These are phyloP conservation scores for Nigrospora oryzae DNA, from an alignment of 2,329 filamentous ascomycete species.

Conservation along the genomic window DNA sequence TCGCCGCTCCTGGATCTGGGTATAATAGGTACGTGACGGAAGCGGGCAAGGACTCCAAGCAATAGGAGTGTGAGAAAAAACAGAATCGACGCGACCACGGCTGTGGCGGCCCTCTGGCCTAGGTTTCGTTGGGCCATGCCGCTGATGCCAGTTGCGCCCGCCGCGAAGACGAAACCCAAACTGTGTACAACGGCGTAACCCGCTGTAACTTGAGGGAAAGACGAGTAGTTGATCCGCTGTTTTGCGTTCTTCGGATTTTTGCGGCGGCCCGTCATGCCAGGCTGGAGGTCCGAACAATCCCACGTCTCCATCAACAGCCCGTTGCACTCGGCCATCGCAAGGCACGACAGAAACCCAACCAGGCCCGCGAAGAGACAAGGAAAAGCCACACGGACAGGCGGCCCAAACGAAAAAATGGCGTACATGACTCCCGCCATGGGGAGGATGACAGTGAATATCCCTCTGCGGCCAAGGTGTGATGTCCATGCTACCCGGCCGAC, in stretches of 20 bases:
- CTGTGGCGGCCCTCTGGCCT: constrained; percentile 60
- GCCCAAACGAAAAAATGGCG: constrained; percentile 56
- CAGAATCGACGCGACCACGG: constrained; percentile 59
- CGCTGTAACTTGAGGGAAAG: constrained; percentile 64
- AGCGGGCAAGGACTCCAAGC: constrained; percentile 53
- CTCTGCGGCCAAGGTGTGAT: constrained; percentile 61
- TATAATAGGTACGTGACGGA: constrained; percentile 59
- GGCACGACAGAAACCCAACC: constrained; percentile 62
- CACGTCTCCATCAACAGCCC: constrained; percentile 75
- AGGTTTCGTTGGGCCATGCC: constrained; percentile 58
- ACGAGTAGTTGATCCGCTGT: constrained; percentile 62
- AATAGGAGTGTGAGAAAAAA: constrained; percentile 57
- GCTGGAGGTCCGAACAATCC: constrained; percentile 71
- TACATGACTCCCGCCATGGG: constrained; percentile 61
- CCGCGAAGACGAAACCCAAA: constrained; percentile 61
- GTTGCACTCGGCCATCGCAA: constrained; percentile 69
- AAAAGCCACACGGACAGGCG: constrained; percentile 48
- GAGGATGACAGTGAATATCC: constrained; percentile 57
- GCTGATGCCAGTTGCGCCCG: constrained; percentile 58
- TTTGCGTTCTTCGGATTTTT: constrained; percentile 28
- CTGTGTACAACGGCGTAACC: constrained; percentile 65
- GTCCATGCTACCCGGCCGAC: constrained; percentile 58
- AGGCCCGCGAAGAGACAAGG: constrained; percentile 58
- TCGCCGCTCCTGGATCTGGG: constrained; percentile 48
- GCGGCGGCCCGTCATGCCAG: constrained; percentile 56